Evolutionary conservation across 164 flowering plant genomes (phyloP), one percentile per base, ranked within the genome.

Genomic region (Kingdonia uniflora): DNA sequence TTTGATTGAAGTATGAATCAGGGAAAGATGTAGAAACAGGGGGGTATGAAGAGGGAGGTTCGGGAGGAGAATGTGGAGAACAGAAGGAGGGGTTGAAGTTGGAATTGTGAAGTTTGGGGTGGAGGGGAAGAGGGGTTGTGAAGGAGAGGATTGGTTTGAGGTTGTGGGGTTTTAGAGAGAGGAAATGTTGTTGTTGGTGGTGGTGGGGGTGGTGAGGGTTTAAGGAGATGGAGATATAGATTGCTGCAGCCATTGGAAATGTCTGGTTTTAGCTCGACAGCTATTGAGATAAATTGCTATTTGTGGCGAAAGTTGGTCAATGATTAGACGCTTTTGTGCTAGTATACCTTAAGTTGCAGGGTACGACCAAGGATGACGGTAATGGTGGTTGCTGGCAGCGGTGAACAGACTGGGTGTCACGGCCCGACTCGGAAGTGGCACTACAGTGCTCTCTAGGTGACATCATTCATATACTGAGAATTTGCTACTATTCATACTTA

Each of bases 241-340:
- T n/a, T 19, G 56, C 42, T 43, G 60, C 51, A 62, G 66, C 66
- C 60, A 62, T 55, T 44, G 44, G 16, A 24, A 13, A 16, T 11
- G 15, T 14, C 5, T 14, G 16, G 15, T 11, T 41, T 16, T 14
- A 14, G 44, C 7, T 13, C 13, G 7, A 37, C 8, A 17, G 48
- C 17, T 20, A 42, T 37, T 37, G 40, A 42, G n/a, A 17, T 4
- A 42, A 14, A 14, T 42, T 14, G 44, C n/a, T 4, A 10, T 15
- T 42, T 5, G 12, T 12, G 7, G 7, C 40, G 40, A 7, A 4
- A n/a, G n/a, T n/a, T n/a, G n/a, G n/a, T n/a, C n/a, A n/a, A n/a
- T n/a, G n/a, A n/a, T n/a, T n/a, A n/a, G n/a, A n/a, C n/a, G n/a
- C n/a, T n/a, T n/a, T n/a, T n/a, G n/a, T n/a, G n/a, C n/a, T n/a